Conservation (phyloP, 257 asterid genomes). For the Plectranthus barbatus region DNA sequence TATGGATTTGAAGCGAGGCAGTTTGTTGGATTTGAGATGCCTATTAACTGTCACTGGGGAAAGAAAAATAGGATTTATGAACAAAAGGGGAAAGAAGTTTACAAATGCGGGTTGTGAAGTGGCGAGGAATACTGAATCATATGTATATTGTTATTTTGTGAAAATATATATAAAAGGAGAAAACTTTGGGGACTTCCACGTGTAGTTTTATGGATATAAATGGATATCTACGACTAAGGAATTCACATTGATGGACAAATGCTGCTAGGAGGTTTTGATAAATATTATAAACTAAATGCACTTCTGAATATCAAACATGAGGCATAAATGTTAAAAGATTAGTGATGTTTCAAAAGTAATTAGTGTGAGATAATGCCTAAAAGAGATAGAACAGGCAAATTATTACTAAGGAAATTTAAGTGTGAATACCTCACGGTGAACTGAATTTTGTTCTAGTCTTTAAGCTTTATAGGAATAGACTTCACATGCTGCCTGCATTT, state of each 20-base stretch:
- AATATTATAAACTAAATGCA: neutral
- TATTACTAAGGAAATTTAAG: neutral
- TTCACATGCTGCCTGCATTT: neutral
- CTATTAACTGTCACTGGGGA: neutral
- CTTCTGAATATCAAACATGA: neutral
- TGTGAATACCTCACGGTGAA: neutral
- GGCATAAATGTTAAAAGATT: neutral
- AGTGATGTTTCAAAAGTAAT: neutral
- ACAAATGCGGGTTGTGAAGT: neutral
- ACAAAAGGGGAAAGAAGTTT: neutral
- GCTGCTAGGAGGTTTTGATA: neutral
- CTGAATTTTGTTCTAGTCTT: neutral
- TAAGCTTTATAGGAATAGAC: neutral
- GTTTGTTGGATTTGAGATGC: neutral
- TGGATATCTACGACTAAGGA: neutral
- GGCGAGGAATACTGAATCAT: no score
- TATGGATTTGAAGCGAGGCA: conserved; percentile 3
- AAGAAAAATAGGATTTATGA: neutral
- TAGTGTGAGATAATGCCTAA: neutral
- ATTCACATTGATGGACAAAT: neutral
- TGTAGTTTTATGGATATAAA: neutral
- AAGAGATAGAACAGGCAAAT: neutral
- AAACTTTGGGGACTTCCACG: neutral
- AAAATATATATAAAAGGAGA: neutral
- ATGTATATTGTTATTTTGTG: neutral